These are phyloP conservation scores for Fraxinus xanthoxyloides DNA, from an alignment of 305 asterid genomes.

Conservation along the genomic window DNA sequence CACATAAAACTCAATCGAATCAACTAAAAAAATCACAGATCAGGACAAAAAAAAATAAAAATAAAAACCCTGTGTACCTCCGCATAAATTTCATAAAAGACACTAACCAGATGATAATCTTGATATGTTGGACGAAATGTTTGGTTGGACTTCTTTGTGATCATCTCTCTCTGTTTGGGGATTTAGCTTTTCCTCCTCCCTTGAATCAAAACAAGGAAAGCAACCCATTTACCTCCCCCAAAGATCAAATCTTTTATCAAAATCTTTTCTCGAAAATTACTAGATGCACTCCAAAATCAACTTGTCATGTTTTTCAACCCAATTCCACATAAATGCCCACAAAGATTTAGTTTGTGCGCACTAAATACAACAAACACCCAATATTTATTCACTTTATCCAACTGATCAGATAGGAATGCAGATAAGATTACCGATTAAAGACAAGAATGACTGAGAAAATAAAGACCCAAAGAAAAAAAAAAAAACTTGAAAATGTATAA, in stretches of 20 bases:
- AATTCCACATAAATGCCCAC: conserved; percentile 34
- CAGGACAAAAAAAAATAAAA: conserved; percentile 21
- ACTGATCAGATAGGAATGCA: conserved; percentile 14
- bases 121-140: conserved; percentile 58
- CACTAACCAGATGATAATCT: conserved; percentile 81
- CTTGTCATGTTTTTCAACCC: conserved; percentile 26
- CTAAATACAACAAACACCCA: conserved; percentile 27
- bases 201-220: conserved; percentile 90
- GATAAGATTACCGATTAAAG: conserved; percentile 15
- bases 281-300: conserved; percentile 35
- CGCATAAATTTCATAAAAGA: conserved; percentile 3
- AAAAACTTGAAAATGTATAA: background rate
- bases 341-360: conserved; percentile 18
- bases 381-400: conserved; percentile 20
- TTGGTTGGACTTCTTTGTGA: conserved; percentile 50
- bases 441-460: conserved; percentile 2
- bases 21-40: conserved; percentile 27
- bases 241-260: conserved; percentile 42
- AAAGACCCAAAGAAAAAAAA: conserved; percentile 18
- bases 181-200: conserved; percentile 72
- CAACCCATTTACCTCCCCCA: conserved; percentile 67
- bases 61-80: background rate
- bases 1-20: conserved; percentile 10
- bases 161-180: conserved; percentile 53
- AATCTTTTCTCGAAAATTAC: conserved; percentile 22